Evolutionary conservation across 2,329 filamentous ascomycete species (phyloP), one percentile per base, ranked within the genome.

Genomic region (Hymenoscyphus fraxineus): DNA sequence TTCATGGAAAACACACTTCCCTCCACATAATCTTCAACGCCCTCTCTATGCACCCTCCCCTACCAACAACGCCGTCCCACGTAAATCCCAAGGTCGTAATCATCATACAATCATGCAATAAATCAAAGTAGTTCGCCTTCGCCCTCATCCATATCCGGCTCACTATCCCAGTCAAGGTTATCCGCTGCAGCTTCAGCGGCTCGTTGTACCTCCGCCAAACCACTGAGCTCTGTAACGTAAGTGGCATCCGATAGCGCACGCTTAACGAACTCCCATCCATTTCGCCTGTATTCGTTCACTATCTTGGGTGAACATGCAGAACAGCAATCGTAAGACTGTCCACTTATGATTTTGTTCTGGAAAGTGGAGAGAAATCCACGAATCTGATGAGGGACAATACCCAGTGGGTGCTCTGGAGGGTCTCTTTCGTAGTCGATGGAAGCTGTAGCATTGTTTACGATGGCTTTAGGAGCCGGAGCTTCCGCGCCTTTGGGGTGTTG

Each of bases 181-280:
- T 73, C 71, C 6, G 73, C 73, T n/a, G 73, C 72, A 38, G 80
- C 80, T 69, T 86, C 84, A 0, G 85, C 85, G 65, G 75, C 76
- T 27, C 84, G 78, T 75, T 88, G 86, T n/a, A 93, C 87, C 75
- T 92, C 90, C 0, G 88, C 87, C 55, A 93, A 74, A 0, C 90
- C 90, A 40, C 87, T 90, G 40, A 94, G 80, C 74, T 94, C 91
- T 38, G 89, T 86, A 0, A 96, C 89, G 73, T 90, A 95, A 1
- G 92, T 88, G 72, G 87, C 87, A 76, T 93, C 89, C 65, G 87
- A 85, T 15, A 95, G 77, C 0, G 91, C 91, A 64, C 82, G 82
- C 79, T 88, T 88, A 40, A 95, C 85, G 74, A 96, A 96, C 0
- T 80, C 84, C 91, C 91, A 96, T 0, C 88, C 88, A 57, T 88